Percentiles rank a stretch among this genome's conserved stretches.
phyloP scores from a whole-genome alignment of 257 asterid genomes.

The Plectranthus barbatus region DNA sequence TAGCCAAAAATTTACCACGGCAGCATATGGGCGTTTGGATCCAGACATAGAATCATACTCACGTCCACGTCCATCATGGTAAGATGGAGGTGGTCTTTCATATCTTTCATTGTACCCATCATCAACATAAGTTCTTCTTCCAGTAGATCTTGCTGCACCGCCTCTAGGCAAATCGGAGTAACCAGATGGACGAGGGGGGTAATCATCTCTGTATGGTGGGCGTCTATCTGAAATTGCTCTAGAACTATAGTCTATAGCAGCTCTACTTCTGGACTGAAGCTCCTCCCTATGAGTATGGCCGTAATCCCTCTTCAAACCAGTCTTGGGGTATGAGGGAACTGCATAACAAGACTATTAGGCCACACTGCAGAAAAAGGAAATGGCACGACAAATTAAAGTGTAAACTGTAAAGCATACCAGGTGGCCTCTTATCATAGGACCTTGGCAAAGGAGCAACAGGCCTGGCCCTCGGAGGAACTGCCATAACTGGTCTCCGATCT shows the following conservation, averaged over 20 bases:
- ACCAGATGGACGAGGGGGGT: conserved; percentile 66
- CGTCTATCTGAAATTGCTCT: conserved; percentile 71
- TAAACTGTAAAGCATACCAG: conserved; percentile 50
- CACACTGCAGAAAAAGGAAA: conserved; percentile 1
- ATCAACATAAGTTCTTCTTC: conserved; percentile 75
- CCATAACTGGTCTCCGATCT: conserved; percentile 68
- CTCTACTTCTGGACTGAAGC: conserved; percentile 70
- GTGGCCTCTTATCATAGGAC: conserved; percentile 88
- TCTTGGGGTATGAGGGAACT: conserved; percentile 72
- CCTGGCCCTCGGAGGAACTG: conserved; percentile 62
- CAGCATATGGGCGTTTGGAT: conserved; percentile 78
- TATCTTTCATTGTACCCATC: conserved; percentile 73
- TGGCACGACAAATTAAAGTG: neutral
- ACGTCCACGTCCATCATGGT: conserved; percentile 69
- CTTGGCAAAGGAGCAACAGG: conserved; percentile 68
- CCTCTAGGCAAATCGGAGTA: conserved; percentile 75
- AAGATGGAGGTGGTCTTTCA: conserved; percentile 77
- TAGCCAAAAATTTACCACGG: conserved; percentile 41
- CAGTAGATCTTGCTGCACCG: conserved; percentile 54
- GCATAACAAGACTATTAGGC: conserved; percentile 13
- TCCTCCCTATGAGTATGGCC: conserved; percentile 69
- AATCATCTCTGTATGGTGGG: conserved; percentile 62
- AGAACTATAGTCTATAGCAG: conserved; percentile 49
- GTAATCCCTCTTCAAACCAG: conserved; percentile 67
- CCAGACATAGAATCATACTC: conserved; percentile 76